Base-by-base conservation (phyloP, 805 yeast species). In the Saccharomycopsis babjevae region DNA sequence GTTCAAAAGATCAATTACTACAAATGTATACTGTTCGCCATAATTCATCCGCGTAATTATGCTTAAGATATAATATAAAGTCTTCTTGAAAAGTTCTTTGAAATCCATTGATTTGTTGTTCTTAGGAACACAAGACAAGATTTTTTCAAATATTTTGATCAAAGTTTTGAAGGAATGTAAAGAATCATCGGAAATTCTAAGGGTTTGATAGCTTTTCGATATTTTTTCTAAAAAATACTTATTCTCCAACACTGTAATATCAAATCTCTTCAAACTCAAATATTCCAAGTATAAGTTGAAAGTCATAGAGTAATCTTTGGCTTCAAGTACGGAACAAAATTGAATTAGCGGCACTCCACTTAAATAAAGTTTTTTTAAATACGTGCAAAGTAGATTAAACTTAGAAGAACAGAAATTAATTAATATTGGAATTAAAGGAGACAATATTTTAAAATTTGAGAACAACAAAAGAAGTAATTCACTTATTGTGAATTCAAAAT, bases 361-460 rank as follows among this genome's bases (percentile, higher is more conserved):
- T 13, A 46, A 46, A 46, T 46, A 46, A 22, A 46, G 25, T 22
- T 46, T 46, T 22, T 46, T 46, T 28, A 46, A 46, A 22, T 46
- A 46, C 28, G 10, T 46, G 28, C 32, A 46, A 11, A 46, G 52
- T 10, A 46, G 28, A 46, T 46, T 25, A 5, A 46, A 46, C 32
- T 46, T n/a, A 25, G n/a, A 20, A 10, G 52, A 22, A 15, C 52
- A 46, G 52, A 46, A 46, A 46, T 25, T 46, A 50, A 60, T 34
- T n/a, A 62, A 8, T 25, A 56, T 46, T 1, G 59, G 61, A 18
- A 62, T 46, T n/a, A 62, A 46, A 13, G 59, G 61, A 13, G 56
- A 46, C 40, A 62, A 54, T 13, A 38, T 18, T 39, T 50, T 28
- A 54, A 55, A 32, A 50, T 57, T 40, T 15, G 43, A 30, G 16